Evolutionary conservation across 2,329 filamentous ascomycete species (phyloP).

Genomic region (Fusarium lateritium): DNA sequence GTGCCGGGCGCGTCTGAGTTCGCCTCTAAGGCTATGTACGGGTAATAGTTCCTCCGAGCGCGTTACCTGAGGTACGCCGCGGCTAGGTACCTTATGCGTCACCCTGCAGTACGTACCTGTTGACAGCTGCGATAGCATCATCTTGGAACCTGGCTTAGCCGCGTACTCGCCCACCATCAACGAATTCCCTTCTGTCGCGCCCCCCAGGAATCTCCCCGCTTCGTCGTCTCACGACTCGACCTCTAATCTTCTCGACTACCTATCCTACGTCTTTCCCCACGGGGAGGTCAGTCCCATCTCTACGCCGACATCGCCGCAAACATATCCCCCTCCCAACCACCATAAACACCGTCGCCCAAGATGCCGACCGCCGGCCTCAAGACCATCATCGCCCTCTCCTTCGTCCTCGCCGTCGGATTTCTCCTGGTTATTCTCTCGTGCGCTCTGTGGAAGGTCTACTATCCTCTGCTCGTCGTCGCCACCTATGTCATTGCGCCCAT

Average conservation of each 20-base stretch:
- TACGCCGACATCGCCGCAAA: slow-evolving; percentile 27
- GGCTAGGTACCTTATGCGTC: slow-evolving; percentile 25
- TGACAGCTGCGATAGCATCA: slow-evolving; percentile 46
- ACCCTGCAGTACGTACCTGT: slow-evolving; percentile 44
- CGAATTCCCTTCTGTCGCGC: slow-evolving; percentile 10
- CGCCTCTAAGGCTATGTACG: neutral
- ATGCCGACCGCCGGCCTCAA: slow-evolving; percentile 91
- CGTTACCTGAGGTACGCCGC: neutral
- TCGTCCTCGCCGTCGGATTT: slow-evolving; percentile 98
- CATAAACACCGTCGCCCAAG: slow-evolving; percentile 51
- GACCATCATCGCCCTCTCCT: slow-evolving; percentile 98
- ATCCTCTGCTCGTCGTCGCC: slow-evolving; percentile 93
- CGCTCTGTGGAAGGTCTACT: slow-evolving; percentile 94
- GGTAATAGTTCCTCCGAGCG: slow-evolving; percentile 33
- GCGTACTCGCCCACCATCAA: slow-evolving; percentile 38
- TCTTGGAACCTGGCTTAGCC: slow-evolving; percentile 41
- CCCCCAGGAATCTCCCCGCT: neutral
- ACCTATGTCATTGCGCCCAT: slow-evolving; percentile 95
- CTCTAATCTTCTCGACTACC: neutral
- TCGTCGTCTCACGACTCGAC: neutral
- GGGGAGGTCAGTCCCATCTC: slow-evolving; percentile 13
- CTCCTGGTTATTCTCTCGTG: slow-evolving; percentile 98
- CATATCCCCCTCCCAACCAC: neutral
- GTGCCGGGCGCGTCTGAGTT: too few relatives aligned
- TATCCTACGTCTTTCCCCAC: slow-evolving; percentile 11